Conservation (phyloP, 139 green algal species). For the Chlamydomonas sp. region DNA sequence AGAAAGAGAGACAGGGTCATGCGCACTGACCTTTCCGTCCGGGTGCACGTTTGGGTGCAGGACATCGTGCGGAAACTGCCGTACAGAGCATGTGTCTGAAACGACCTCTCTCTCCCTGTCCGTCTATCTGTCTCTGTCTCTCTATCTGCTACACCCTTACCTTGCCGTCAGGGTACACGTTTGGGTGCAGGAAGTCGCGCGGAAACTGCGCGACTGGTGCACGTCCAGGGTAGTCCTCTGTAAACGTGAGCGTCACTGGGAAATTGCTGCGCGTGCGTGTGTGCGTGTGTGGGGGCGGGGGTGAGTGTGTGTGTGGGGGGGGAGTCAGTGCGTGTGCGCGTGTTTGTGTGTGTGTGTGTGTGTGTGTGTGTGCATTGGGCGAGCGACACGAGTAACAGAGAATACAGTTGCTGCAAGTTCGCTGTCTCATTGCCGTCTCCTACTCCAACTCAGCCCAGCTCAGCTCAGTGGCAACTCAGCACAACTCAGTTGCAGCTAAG, state of each 20-base stretch:
- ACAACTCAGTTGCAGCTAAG: too few relatives aligned
- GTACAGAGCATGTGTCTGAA: too few relatives aligned
- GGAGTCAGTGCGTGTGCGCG: too few relatives aligned
- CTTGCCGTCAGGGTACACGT: neutral
- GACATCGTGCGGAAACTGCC: neutral
- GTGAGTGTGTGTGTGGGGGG: too few relatives aligned
- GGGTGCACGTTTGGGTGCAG: conserved; percentile 10
- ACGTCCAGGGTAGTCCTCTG: neutral
- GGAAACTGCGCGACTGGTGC: neutral
- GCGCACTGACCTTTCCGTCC: neutral
- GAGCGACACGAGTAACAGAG: neutral
- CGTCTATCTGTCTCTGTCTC: too few relatives aligned
- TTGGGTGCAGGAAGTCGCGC: conserved; percentile 1
- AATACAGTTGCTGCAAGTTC: conserved; percentile 8
- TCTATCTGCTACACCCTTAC: neutral
- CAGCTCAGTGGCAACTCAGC: too few relatives aligned
- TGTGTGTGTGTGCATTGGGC: too few relatives aligned
- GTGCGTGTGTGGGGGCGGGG: too few relatives aligned
- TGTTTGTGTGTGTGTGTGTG: too few relatives aligned
- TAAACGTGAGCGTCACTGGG: neutral
- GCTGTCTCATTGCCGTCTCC: too few relatives aligned
- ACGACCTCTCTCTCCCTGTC: too few relatives aligned
- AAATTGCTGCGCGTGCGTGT: conserved; percentile 5
- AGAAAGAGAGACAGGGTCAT: neutral
- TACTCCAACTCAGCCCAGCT: too few relatives aligned